A percentile compares a stretch with the other conserved stretches of the same genome.
phyloP scores from a whole-genome alignment of 331 rosid species.

The Rosa hybrid region DNA sequence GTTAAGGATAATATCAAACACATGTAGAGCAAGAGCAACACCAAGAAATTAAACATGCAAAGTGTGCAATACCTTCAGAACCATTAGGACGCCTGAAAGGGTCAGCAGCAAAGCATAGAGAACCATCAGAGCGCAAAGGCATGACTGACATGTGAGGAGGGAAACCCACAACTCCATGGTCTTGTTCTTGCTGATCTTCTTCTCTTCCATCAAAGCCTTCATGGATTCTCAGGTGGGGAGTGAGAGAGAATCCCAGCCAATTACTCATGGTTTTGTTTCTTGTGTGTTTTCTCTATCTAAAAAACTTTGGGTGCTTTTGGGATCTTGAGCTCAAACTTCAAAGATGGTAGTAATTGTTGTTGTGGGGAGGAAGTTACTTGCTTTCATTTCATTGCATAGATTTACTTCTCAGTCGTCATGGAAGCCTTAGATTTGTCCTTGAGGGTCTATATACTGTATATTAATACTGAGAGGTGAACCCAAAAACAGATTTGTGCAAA shows the following conservation, averaged over 20 bases:
- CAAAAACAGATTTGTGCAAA: slow-evolving; percentile 29
- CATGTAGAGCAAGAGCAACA: neutral
- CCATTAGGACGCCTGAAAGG: slow-evolving; percentile 45
- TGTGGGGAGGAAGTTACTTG: slow-evolving; percentile 15
- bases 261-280: slow-evolving; percentile 54
- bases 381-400: neutral
- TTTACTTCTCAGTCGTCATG: slow-evolving; percentile 32
- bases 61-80: slow-evolving; percentile 47
- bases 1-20: neutral
- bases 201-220: slow-evolving; percentile 60
- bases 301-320: slow-evolving; percentile 32
- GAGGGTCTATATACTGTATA: neutral
- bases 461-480: neutral
- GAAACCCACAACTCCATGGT: slow-evolving; percentile 31
- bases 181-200: slow-evolving; percentile 35
- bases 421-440: slow-evolving; percentile 33
- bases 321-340: slow-evolving; percentile 64
- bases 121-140: slow-evolving; percentile 95
- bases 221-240: slow-evolving; percentile 88
- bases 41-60: neutral
- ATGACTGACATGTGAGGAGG: slow-evolving; percentile 55
- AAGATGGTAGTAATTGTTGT: slow-evolving; percentile 39
- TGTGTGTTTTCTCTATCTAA: slow-evolving; percentile 4
- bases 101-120: slow-evolving; percentile 72
- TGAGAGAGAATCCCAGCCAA: slow-evolving; percentile 93